Conservation (phyloP, 768 basidiomycete genomes). For the Rhizopogon rudus region DNA sequence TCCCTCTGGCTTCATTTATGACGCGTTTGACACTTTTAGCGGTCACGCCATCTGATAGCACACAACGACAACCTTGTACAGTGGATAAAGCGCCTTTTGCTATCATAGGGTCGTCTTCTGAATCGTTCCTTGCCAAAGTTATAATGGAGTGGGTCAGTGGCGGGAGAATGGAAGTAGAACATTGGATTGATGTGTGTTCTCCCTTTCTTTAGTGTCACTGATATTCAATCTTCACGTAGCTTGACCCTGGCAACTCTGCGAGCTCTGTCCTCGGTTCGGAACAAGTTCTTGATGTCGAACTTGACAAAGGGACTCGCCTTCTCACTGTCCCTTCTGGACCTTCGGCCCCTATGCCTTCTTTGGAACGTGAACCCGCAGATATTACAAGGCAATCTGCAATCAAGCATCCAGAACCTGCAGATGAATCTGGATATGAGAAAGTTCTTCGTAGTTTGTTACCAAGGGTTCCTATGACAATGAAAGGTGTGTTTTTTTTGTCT, state of each 20-base stretch:
- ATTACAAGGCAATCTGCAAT: conserved; percentile 1
- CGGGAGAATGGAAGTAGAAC: conserved; percentile 42
- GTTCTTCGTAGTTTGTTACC: conserved; percentile 32
- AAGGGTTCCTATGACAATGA: conserved; percentile 38
- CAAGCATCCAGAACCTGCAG: background rate
- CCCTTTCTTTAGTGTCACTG: background rate
- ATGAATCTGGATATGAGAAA: conserved; percentile 22
- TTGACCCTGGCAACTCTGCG: conserved; percentile 35
- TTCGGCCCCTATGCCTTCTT: conserved; percentile 20
- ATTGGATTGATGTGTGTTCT: conserved; percentile 46
- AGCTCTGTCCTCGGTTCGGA: conserved; percentile 40
- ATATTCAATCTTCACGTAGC: conserved; percentile 21
- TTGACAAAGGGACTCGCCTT: conserved; percentile 38
- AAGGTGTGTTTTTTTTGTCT: conserved; percentile 25
- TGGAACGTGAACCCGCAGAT: conserved; percentile 17
- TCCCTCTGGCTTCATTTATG: conserved; percentile 28
- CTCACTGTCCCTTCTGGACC: conserved; percentile 23
- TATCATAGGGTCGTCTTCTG: conserved; percentile 35
- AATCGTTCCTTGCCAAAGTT: conserved; percentile 40
- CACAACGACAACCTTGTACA: conserved; percentile 23
- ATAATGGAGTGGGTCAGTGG: conserved; percentile 36
- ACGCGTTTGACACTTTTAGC: conserved; percentile 34
- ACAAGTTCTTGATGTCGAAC: conserved; percentile 46
- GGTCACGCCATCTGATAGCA: conserved; percentile 14
- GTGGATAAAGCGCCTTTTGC: conserved; percentile 35